Base-by-base conservation (phyloP, 2,329 filamentous ascomycete genomes). In the Fusarium drepaniforme region DNA sequence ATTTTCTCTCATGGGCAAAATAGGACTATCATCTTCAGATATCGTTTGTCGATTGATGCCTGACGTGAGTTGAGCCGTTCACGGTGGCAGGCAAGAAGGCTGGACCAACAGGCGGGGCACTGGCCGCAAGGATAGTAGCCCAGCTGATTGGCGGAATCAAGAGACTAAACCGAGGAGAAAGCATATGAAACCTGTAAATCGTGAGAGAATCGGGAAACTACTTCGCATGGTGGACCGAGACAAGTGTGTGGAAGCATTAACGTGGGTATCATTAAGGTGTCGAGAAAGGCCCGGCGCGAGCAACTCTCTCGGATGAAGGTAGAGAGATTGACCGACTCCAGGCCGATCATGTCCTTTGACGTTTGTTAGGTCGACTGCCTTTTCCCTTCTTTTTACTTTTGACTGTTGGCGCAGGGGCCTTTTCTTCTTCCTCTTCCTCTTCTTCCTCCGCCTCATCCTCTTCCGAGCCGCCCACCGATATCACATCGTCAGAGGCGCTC, bases 401-500 rank as follows among this genome's bases (percentile, higher is more conserved):
- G 16, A 40, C 57, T 40, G 56, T 57, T 38, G 64, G 37, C 33
- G 65, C 42, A 56, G 67, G 60, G 44, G 40, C 67, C 42, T 73
- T 59, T 58, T 68, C 64, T 49, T 75, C 71, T 9, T 78, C 79
- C 33, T 85, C 81, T 23, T 73, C 66, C 12, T 68, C 61, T n/a
- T 37, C 53, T 15, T 23, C 60, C 25, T 37, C 51, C 28, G 82
- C 79, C 46, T 38, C 53, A 5, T 84, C 83, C 57, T 84, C 83
- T 56, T 82, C 83, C 63, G 84, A 83, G 13, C 65, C 73, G 46
- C 61, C 72, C 21, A 76, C 60, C 18, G 78, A 78, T 67, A 77
- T 67, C 65, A 82, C 84, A 33, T 85, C 83, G 67, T 84, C 84
- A 25, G 84, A 82, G 60, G 83, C 85, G 30, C 82, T 84, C 61